Base-by-base conservation (phyloP, 1,139 yeast genomes). In the Nakaseomyces sp. region DNA sequence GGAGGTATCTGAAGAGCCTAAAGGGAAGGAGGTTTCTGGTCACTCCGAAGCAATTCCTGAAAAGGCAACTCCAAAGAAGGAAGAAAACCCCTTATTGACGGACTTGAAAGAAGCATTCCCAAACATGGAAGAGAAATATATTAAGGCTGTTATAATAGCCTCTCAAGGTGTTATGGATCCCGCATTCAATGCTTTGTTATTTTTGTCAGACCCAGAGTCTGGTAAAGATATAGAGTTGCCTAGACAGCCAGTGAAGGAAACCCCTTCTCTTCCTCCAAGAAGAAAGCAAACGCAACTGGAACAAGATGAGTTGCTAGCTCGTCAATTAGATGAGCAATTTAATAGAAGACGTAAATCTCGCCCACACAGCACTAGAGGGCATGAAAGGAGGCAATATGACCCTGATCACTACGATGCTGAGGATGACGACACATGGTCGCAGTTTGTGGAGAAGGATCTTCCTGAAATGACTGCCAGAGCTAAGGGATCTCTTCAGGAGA, bases 141-240 rank as follows among this genome's bases (percentile, higher is more conserved):
- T 87, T 50, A 77, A 81, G 41, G 89, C 95, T 20, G 82, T 86
- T 1, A 70, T 88, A 46, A 84, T 91, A 58, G 97, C 97, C 2
- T 79, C 95, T 15, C 77, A 74, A 42, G 95, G 95, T 20, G 71
- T 76, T 40, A 65, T 86, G 28, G 96, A 87, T 54, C 80, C 86
- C 0, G 95, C 96, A 0, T 89, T 89, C 69, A 83, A 82, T 63
- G 96, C 96, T 0, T 68, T 89, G 57, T 69, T 91, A 50, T 86
- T 77, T 53, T 68, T 85, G 48, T 79, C 87, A 12, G 96, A 89
- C 66, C 95, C 95, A 6, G 65, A 72, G 8, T 79, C 76, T 25
- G 58, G 60, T 58, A 73, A 73, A 54, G 81, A 87, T 12, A 82
- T 79, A 45, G 75, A 79, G 43, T 74, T 81, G 12, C 62, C 66